These are phyloP conservation scores for Hypoxylon sp. DNA, from an alignment of 2,329 filamentous ascomycete species.

Conservation along the genomic window DNA sequence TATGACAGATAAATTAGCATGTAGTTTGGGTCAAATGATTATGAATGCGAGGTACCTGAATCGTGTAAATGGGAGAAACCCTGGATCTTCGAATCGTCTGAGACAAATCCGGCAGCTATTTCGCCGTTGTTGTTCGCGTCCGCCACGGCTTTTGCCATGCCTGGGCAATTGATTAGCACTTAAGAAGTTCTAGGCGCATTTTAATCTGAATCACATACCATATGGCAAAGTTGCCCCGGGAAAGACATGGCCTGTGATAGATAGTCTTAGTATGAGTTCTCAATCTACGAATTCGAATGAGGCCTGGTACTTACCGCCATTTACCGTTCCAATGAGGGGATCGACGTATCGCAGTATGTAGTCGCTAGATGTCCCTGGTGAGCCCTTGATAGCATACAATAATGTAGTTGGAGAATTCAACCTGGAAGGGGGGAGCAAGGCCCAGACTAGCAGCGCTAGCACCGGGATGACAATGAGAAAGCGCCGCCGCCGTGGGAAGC, in stretches of 20 bases:
- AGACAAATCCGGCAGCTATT: constrained; percentile 55
- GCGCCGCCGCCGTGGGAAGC: constrained; percentile 48
- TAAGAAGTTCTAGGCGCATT: background rate
- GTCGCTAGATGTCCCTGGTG: constrained; percentile 40
- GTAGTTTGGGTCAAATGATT: background rate
- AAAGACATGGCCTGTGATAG: constrained; percentile 54
- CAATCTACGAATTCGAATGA: background rate
- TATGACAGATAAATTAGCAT: constrained; percentile 22
- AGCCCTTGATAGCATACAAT: constrained; percentile 37
- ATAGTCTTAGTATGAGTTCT: constrained; percentile 36
- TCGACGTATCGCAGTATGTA: constrained; percentile 52
- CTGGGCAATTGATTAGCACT: constrained; percentile 43
- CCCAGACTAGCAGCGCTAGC: constrained; percentile 48
- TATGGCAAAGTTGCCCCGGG: constrained; percentile 56
- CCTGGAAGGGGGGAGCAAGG: constrained; percentile 46
- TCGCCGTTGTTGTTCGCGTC: constrained; percentile 51
- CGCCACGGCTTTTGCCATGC: constrained; percentile 56
- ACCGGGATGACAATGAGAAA: constrained; percentile 43
- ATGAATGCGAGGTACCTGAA: constrained; percentile 47
- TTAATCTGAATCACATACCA: constrained; percentile 44
- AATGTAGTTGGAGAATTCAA: constrained; percentile 47
- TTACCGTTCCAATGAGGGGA: constrained; percentile 54
- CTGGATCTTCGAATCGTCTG: constrained; percentile 52
- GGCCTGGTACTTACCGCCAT: constrained; percentile 49
- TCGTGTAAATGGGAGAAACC: constrained; percentile 57